Evolutionary conservation across 2,329 filamentous ascomycete genomes (phyloP).

Genomic region (Chaetothyriales sp.): DNA sequence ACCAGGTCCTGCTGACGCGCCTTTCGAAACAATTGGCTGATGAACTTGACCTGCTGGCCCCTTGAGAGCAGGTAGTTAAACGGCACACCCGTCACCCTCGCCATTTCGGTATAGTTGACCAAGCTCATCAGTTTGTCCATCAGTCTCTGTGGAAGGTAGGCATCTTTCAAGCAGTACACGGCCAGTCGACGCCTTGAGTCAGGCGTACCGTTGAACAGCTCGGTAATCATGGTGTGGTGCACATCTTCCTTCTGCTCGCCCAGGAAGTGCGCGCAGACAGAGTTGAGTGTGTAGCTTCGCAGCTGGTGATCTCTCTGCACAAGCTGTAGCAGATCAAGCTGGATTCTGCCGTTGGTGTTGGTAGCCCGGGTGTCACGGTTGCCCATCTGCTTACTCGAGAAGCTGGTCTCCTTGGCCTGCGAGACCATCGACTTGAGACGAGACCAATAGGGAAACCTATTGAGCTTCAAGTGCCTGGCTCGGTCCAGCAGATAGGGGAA

Average conservation of each 20-base stretch:
- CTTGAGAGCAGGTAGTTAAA: constrained; percentile 87
- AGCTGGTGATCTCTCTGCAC: constrained; percentile 90
- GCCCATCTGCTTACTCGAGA: constrained; percentile 97
- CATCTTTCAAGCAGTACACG: constrained; percentile 94
- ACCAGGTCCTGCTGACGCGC: constrained; percentile 85
- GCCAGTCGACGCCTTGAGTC: constrained; percentile 83
- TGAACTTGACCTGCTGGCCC: constrained; percentile 93
- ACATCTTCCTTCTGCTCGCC: constrained; percentile 98
- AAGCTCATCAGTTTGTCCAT: constrained; percentile 97
- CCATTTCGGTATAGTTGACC: constrained; percentile 99
- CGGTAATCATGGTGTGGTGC: constrained; percentile 98
- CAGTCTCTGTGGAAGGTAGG: constrained; percentile 79
- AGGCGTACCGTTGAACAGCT: constrained; percentile 88
- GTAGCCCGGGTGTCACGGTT: constrained; percentile 87
- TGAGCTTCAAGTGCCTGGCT: constrained; percentile 67
- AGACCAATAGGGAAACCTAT: constrained; percentile 73
- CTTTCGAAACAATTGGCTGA: constrained; percentile 93
- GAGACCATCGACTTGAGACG: constrained; percentile 59
- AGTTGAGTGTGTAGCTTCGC: constrained; percentile 93
- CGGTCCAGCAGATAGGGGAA: constrained; percentile 89
- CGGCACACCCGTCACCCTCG: constrained; percentile 93
- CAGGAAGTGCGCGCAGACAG: constrained; percentile 84
- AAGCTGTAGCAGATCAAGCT: constrained; percentile 85
- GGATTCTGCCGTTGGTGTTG: constrained; percentile 84
- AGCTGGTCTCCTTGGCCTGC: constrained; percentile 61